These are phyloP conservation scores for Gracilaria domingensis DNA, from an alignment of 23 red algal genomes.

Conservation along the genomic window DNA sequence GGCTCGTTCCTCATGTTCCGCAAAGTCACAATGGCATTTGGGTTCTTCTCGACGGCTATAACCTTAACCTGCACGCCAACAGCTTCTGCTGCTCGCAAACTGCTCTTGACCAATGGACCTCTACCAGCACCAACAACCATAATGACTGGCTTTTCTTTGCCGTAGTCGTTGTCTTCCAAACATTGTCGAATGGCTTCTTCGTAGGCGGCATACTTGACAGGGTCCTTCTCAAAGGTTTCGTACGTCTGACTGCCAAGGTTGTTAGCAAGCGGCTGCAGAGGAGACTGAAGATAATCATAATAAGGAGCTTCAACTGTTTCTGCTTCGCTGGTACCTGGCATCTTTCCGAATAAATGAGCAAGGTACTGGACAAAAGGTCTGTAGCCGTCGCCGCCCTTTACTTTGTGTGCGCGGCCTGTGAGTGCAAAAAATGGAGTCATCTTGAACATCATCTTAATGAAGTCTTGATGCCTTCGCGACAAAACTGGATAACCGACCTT, in stretches of 20 bases:
- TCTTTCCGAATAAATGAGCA: constrained; percentile 88
- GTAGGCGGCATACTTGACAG: constrained; percentile 84
- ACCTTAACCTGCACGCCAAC: constrained; percentile 56
- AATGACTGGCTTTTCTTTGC: constrained; percentile 57
- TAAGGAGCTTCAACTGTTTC: constrained; percentile 83
- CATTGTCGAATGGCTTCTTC: constrained; percentile 81
- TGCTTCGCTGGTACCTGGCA: constrained; percentile 63
- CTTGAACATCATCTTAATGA: constrained; percentile 80
- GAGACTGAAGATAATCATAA: constrained; percentile 88
- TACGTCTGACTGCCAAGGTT: constrained; percentile 88
- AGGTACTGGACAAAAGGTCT: constrained; percentile 87
- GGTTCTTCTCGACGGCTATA: constrained; percentile 89
- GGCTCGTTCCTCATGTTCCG: constrained; percentile 77
- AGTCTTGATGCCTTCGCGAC: constrained; percentile 75
- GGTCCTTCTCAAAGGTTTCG: constrained; percentile 92
- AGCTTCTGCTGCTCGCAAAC: constrained; percentile 71
- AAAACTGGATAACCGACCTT: constrained; percentile 90
- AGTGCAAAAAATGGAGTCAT: constrained; percentile 75
- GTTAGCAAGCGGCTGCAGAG: constrained; percentile 89
- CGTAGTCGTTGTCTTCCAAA: constrained; percentile 65
- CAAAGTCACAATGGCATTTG: constrained; percentile 81
- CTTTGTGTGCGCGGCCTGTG: constrained; percentile 62
- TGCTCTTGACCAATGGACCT: constrained; percentile 76
- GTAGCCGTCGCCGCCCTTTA: constrained; percentile 81
- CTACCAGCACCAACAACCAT: constrained; percentile 91